phyloP scores from a whole-genome alignment of 805 yeast genomes.

The Ogataea paraovalis region DNA sequence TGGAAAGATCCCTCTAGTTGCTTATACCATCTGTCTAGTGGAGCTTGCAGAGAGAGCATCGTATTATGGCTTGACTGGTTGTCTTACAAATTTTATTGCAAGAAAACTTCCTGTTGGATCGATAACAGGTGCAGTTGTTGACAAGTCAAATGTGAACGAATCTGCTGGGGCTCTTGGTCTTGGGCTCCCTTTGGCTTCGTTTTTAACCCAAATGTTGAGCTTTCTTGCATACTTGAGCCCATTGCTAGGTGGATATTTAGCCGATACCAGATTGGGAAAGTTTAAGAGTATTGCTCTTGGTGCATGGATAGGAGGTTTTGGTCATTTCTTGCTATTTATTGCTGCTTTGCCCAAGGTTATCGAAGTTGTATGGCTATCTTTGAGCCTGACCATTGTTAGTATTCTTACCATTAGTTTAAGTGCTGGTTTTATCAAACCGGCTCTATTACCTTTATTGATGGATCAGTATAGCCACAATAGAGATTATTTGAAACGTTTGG shows the following conservation, averaged over 20 bases:
- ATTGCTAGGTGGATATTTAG: constrained; percentile 45
- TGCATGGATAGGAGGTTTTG: constrained; percentile 39
- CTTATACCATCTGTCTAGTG: constrained; percentile 31
- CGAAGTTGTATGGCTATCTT: constrained; percentile 21
- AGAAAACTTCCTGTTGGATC: constrained; percentile 46
- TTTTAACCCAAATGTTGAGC: constrained; percentile 40
- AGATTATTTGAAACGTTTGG: constrained; percentile 49
- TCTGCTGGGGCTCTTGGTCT: constrained; percentile 47
- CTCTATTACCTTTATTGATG: constrained; percentile 44
- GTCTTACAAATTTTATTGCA: constrained; percentile 48
- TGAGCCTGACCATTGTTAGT: constrained; percentile 35
- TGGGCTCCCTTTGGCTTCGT: constrained; percentile 44
- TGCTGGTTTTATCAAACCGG: constrained; percentile 53
- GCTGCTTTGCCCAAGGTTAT: constrained; percentile 44
- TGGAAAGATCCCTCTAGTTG: constrained; percentile 23
- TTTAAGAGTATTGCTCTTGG: constrained; percentile 46
- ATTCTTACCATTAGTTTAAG: constrained; percentile 39
- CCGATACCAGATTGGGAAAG: constrained; percentile 48
- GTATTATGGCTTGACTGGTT: constrained; percentile 45
- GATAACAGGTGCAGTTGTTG: constrained; percentile 31
- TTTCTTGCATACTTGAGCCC: constrained; percentile 48
- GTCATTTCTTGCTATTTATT: constrained; percentile 43
- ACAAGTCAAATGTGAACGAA: constrained; percentile 34
- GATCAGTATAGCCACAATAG: constrained; percentile 60
- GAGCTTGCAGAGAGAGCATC: constrained; percentile 56